Evolutionary conservation across 306 rosid genomes (phyloP).

Genomic region (Trifolium subterraneum): DNA sequence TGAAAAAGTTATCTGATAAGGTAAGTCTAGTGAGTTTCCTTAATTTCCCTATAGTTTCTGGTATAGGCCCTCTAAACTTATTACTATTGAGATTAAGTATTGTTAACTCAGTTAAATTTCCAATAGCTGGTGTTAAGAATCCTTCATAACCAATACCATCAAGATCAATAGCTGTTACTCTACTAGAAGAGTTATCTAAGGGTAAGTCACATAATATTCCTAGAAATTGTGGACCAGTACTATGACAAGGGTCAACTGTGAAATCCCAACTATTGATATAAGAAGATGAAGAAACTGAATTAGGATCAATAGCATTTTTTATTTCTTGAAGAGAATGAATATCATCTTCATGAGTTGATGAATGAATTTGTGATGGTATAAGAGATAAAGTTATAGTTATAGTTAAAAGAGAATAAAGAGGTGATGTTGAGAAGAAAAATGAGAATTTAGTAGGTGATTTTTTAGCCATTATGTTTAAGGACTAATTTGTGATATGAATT

Average conservation of each 20-base stretch:
- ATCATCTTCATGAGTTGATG: slow-evolving; percentile 46
- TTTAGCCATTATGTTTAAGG: slow-evolving; percentile 41
- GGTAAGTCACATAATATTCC: slow-evolving; percentile 56
- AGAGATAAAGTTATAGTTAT: not conserved
- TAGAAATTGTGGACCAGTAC: slow-evolving; percentile 48
- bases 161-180: slow-evolving; percentile 55
- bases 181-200: slow-evolving; percentile 47
- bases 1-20: slow-evolving; percentile 50
- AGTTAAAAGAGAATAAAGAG: slow-evolving; percentile 33
- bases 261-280: slow-evolving; percentile 55
- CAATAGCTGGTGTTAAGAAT: slow-evolving; percentile 49
- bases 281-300: slow-evolving; percentile 43
- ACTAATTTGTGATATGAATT: not conserved
- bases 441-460: slow-evolving; percentile 5
- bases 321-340: slow-evolving; percentile 41
- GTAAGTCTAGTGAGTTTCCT: slow-evolving; percentile 53
- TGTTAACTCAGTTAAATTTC: slow-evolving; percentile 53
- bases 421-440: not conserved
- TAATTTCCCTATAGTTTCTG: slow-evolving; percentile 42
- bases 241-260: slow-evolving; percentile 49
- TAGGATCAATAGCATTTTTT: slow-evolving; percentile 52
- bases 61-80: slow-evolving; percentile 59
- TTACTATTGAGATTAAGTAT: slow-evolving; percentile 47
- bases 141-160: slow-evolving; percentile 60
- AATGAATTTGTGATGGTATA: slow-evolving; percentile 26